phyloP scores from a whole-genome alignment of 1,284 basidiomycete species.

The Cryptococcus sp. region DNA sequence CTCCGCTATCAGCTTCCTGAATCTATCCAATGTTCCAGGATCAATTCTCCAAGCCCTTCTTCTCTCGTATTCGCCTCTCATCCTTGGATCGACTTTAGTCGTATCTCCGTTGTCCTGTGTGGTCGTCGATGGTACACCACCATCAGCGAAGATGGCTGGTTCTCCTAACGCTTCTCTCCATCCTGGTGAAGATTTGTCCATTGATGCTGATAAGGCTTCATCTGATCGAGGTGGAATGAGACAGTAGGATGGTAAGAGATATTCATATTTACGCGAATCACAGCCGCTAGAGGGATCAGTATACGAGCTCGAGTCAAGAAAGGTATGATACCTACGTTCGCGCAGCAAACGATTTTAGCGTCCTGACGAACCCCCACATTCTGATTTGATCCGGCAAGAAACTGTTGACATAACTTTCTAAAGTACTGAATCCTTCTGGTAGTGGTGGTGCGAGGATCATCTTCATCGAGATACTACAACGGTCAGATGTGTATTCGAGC shows the following conservation, averaged over 20 bases:
- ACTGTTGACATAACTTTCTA: slow-evolving; percentile 75
- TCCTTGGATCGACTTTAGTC: slow-evolving; percentile 12
- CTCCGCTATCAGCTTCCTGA: slow-evolving; percentile 58
- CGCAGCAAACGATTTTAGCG: slow-evolving; percentile 90
- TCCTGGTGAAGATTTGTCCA: slow-evolving; percentile 44
- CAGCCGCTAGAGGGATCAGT: slow-evolving; percentile 60
- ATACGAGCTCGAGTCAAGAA: too few relatives aligned
- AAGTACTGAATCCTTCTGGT: slow-evolving; percentile 53
- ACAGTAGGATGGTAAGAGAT: slow-evolving; percentile 91
- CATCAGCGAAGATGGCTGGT: slow-evolving; percentile 35
- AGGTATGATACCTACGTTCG: slow-evolving; percentile 74
- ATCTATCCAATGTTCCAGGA: slow-evolving; percentile 54
- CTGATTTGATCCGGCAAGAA: slow-evolving; percentile 84
- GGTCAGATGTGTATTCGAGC: background rate
- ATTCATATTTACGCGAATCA: slow-evolving; percentile 94
- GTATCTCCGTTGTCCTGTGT: slow-evolving; percentile 10
- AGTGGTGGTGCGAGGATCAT: slow-evolving; percentile 74
- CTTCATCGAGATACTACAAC: slow-evolving; percentile 66
- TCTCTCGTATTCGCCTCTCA: slow-evolving; percentile 38
- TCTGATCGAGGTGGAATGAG: slow-evolving; percentile 84
- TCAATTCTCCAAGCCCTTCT: slow-evolving; percentile 61
- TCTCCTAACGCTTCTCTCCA: slow-evolving; percentile 39
- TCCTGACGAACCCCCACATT: slow-evolving; percentile 85
- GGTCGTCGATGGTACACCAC: slow-evolving; percentile 41
- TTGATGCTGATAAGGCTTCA: slow-evolving; percentile 57